These are phyloP conservation scores for Akanthomyces dipterigenus DNA, from an alignment of 2,329 filamentous ascomycete genomes.

Conservation along the genomic window DNA sequence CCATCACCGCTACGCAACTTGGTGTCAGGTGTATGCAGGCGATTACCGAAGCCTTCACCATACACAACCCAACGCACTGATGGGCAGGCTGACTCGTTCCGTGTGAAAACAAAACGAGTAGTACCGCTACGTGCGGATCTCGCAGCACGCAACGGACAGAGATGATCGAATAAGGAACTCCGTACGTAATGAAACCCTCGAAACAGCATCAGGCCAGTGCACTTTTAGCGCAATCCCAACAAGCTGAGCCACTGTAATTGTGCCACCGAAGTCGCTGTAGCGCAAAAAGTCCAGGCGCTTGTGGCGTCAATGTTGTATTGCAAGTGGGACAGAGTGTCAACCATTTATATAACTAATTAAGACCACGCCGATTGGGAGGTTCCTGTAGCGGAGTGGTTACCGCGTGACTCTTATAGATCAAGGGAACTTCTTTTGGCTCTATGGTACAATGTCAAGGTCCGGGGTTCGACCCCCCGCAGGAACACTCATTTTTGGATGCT, in stretches of 20 bases:
- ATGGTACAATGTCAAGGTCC: constrained; percentile 23
- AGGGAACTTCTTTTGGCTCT: constrained; percentile 15
- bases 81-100: background rate
- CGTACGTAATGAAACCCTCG: background rate
- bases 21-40: background rate
- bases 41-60: background rate
- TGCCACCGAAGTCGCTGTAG: background rate
- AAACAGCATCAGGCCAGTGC: background rate
- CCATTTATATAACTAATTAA: constrained; percentile 7
- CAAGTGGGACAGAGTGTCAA: background rate
- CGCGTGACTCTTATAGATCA: constrained; percentile 23
- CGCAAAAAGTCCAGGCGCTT: background rate
- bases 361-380: constrained; percentile 9
- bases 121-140: constrained; percentile 3
- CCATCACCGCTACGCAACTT: background rate
- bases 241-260: background rate
- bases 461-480: constrained; percentile 24
- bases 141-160: background rate
- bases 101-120: background rate
- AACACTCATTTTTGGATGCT: constrained; percentile 15
- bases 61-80: background rate
- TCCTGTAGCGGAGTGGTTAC: constrained; percentile 25
- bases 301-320: constrained; percentile 9
- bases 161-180: background rate
- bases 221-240: background rate